Evolutionary conservation across 2,329 filamentous ascomycete genomes (phyloP).

Genomic region (Endothia cerciana): DNA sequence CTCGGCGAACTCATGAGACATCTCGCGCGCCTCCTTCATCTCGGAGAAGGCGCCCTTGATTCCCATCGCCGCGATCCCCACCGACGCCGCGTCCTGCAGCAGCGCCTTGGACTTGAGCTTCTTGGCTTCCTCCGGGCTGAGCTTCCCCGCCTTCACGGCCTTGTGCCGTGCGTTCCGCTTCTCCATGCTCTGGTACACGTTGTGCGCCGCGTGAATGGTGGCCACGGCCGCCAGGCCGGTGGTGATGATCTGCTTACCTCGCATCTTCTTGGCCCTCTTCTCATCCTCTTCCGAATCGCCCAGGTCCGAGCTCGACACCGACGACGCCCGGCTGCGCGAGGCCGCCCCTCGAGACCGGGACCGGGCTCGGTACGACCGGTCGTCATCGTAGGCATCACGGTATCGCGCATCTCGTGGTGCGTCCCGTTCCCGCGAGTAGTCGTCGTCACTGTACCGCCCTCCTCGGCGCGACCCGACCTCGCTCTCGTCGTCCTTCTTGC

Average conservation of each 20-base stretch:
- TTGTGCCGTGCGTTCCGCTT: conserved; percentile 57
- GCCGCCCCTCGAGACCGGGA: conserved; percentile 45
- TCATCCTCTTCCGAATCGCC: conserved; percentile 63
- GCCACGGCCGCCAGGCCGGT: conserved; percentile 61
- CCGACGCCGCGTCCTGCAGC: conserved; percentile 61
- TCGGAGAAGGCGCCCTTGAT: conserved; percentile 61
- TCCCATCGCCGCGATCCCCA: conserved; percentile 61
- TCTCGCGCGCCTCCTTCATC: conserved; percentile 58
- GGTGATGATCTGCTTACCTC: conserved; percentile 64
- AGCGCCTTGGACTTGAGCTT: conserved; percentile 62
- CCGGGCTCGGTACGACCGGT: conserved; percentile 45
- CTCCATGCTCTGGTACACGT: conserved; percentile 62
- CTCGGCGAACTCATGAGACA: conserved; percentile 51
- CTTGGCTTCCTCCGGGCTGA: conserved; percentile 55
- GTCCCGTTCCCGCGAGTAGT: conserved; percentile 49
- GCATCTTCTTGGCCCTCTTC: conserved; percentile 59
- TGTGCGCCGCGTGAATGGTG: conserved; percentile 64
- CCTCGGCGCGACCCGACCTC: conserved; percentile 32
- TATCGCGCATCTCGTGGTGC: conserved; percentile 40
- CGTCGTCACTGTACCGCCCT: conserved; percentile 46
- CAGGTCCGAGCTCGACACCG: conserved; percentile 57
- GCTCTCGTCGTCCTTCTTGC: conserved; percentile 46
- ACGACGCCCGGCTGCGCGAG: conserved; percentile 40
- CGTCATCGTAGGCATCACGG: conserved; percentile 50
- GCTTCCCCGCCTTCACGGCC: conserved; percentile 57